These are phyloP conservation scores for Knoxdaviesia capensis DNA, from an alignment of 2,329 filamentous ascomycete species.

Conservation along the genomic window DNA sequence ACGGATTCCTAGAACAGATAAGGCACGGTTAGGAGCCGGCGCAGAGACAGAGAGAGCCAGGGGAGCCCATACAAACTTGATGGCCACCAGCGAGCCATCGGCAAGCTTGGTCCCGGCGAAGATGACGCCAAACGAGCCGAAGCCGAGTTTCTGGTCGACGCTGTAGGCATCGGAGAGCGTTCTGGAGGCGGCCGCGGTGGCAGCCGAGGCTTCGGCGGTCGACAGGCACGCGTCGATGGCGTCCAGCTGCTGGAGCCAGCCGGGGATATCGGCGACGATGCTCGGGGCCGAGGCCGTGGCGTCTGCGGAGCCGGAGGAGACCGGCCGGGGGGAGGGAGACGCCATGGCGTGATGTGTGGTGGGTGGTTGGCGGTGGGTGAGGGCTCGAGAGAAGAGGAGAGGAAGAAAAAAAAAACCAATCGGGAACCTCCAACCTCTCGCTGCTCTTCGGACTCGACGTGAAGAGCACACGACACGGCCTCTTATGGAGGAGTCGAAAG, in stretches of 20 bases:
- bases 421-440: no score
- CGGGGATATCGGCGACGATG: not conserved
- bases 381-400: not conserved
- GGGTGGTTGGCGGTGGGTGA: no score
- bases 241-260: conserved; percentile 2
- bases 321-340: no score
- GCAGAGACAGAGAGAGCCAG: not conserved
- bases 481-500: no score
- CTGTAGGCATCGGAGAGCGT: no score
- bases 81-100: not conserved
- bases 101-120: conserved; percentile 1
- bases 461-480: no score
- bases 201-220: not conserved
- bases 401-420: not conserved
- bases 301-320: not conserved
- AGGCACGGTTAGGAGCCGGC: not conserved
- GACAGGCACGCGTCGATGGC: not conserved
- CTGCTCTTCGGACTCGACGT: no score
- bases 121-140: conserved; percentile 4
- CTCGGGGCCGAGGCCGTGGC: not conserved
- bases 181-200: no score
- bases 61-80: conserved; percentile 2
- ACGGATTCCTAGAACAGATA: not conserved
- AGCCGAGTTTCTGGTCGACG: conserved; percentile 2
- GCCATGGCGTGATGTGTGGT: no score